phyloP scores from a whole-genome alignment of 2,329 filamentous ascomycete genomes.

The Zymoseptoria crescenta region DNA sequence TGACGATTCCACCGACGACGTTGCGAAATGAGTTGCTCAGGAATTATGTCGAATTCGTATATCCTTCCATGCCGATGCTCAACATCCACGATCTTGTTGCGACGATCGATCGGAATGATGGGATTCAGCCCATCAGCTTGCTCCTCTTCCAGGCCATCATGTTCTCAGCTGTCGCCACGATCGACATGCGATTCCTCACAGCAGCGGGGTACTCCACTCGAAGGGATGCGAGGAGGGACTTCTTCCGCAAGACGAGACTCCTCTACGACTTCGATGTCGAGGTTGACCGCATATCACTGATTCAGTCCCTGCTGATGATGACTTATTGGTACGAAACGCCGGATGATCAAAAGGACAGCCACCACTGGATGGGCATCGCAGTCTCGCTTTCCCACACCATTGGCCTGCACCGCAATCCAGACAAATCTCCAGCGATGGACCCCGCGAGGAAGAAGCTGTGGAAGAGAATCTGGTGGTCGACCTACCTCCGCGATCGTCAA shows the following conservation, averaged over 20 bases:
- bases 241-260: conserved; percentile 80
- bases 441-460: conserved; percentile 68
- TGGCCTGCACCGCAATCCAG: conserved; percentile 79
- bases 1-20: conserved; percentile 61
- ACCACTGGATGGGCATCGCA: conserved; percentile 98
- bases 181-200: conserved; percentile 68
- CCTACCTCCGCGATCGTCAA: conserved; percentile 87
- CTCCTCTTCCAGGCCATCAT: conserved; percentile 90
- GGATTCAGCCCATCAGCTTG: conserved; percentile 65
- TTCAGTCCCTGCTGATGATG: conserved; percentile 83
- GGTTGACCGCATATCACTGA: conserved; percentile 75
- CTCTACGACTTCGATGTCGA: conserved; percentile 96
- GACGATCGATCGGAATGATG: conserved; percentile 59
- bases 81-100: conserved; percentile 55
- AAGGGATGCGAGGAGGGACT: conserved; percentile 76
- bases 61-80: conserved; percentile 87
- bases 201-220: conserved; percentile 69
- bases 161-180: conserved; percentile 85
- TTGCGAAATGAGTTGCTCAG: conserved; percentile 76
- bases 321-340: conserved; percentile 98
- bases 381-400: conserved; percentile 91
- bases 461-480: conserved; percentile 98
- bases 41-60: conserved; percentile 79
- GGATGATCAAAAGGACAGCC: conserved; percentile 94
- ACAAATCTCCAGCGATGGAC: conserved; percentile 63